Base-by-base conservation (phyloP, 2,329 filamentous ascomycete genomes). In the Parasarocladium wereldwijsianum region DNA sequence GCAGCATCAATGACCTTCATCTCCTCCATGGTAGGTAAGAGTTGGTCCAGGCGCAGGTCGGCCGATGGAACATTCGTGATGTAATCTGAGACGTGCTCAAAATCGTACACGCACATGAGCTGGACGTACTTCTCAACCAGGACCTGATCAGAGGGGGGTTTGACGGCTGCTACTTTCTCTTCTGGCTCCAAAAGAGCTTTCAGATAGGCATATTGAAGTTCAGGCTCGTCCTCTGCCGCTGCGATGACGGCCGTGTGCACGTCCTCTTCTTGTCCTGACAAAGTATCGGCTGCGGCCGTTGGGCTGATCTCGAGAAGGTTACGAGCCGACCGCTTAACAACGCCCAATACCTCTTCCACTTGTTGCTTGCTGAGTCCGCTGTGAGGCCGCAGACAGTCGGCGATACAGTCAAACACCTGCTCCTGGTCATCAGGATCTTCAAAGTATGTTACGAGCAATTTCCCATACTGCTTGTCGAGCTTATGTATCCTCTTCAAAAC, bases 1-100 rank as follows among this genome's bases (percentile, higher is more conserved):
- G 85, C 87, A 4, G 86, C 92, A 56, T 98, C 90, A 26, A 98
- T 73, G 5, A 90, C 82, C 1, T 86, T 86, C 24, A 76, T 85
- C 37, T 79, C 71, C 51, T 98, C 92, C 64, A 98, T 84, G 0
- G 76, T 76, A 4, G 86, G 85, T 6, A 98, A 62, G 1, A 98
- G 65, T 31, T 74, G 68, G 9, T 90, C 81, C 1, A 98, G 65
- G 15, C 75, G 69, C 17, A 98, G 57, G 46, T 94, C 76, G 8
- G 78, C 75, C 3, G 76, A 75, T 40, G 84, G 80, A 3, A 93
- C 63, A 2, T 70, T 49, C 21, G 78, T 75, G 17, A 96, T 70
- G 49, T 90, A 98, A 32, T 85, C 76, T 3, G 82, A 81, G 2
- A 98, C 87, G 42, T 86, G 83, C 0, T 66, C 56, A 3, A 84